Conservation (phyloP, 768 basidiomycete species). For the Podaxis carcinomalis region DNA sequence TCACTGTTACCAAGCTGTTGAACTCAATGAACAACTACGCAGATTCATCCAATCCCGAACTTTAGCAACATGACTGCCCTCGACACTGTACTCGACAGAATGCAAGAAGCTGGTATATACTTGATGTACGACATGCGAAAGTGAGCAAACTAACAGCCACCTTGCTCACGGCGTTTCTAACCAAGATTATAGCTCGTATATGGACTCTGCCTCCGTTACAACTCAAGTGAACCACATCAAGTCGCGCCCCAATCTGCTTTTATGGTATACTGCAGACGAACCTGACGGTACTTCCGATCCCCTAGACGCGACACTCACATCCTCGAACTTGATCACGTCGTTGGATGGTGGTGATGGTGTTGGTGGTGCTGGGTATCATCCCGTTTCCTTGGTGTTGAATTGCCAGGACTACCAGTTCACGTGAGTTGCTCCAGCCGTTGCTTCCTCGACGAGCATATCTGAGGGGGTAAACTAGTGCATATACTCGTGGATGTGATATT, state of each 20-base stretch:
- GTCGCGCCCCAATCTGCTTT: slow-evolving; percentile 59
- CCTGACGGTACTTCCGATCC: slow-evolving; percentile 71
- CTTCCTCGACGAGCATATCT: not conserved
- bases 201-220: slow-evolving; percentile 56
- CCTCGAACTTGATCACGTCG: slow-evolving; percentile 54
- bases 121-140: slow-evolving; percentile 84
- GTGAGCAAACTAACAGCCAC: slow-evolving; percentile 22
- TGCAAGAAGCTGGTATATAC: slow-evolving; percentile 66
- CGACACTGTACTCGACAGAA: slow-evolving; percentile 56
- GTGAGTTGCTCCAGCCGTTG: slow-evolving; percentile 16
- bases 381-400: slow-evolving; percentile 60
- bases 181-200: slow-evolving; percentile 46
- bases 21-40: not conserved
- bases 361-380: slow-evolving; percentile 57
- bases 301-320: slow-evolving; percentile 48
- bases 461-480: slow-evolving; percentile 22
- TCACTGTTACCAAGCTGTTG: not conserved
- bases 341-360: slow-evolving; percentile 48
- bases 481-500: slow-evolving; percentile 61
- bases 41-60: slow-evolving; percentile 70
- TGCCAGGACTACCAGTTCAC: slow-evolving; percentile 65
- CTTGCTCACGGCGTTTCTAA: not conserved
- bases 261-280: slow-evolving; percentile 76
- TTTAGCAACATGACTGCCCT: slow-evolving; percentile 59
- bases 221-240: slow-evolving; percentile 70